Base-by-base conservation (phyloP, 2,329 filamentous ascomycete genomes). In the Aspergillus sclerotialis region DNA sequence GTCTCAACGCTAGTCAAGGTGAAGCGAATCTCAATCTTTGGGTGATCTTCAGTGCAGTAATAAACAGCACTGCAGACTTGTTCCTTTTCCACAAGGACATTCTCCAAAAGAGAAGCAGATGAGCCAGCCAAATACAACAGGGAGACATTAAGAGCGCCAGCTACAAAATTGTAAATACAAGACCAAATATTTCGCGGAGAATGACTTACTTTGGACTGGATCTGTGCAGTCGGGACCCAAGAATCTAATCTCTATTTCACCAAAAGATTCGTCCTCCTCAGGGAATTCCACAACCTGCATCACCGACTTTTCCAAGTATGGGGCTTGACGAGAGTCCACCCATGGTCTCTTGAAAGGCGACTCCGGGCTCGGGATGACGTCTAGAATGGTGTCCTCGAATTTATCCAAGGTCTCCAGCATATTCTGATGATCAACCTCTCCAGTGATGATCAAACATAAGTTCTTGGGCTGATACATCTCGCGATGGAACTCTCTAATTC, bases 401-500 rank as follows among this genome's bases (percentile, higher is more conserved):
- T 80, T 70, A 50, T 94, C 86, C 21, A 98, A 66, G 30, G 93
- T 87, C 19, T 81, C 65, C 14, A 96, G 67, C 38, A 98, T 73
- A 50, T 93, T 74, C 0, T 76, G 66, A 54, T 95, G 85, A 53
- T 95, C 80, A 2, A 94, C 78, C 60, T 95, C 88, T 28, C 92
- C 92, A n/a, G 93, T 82, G 39, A 98, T 79, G 16, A 95, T 76
- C 17, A 98, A 67, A 44, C 89, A 93, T 39, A 98, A 69, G 53
- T 98, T 98, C 57, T 89, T 90, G 3, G 92, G 92, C 58, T 96
- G 90, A 55, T 98, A 98, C 90, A 98, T 96, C 44, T 89, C 84
- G 42, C 80, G 80, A 60, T 98, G 92, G 52, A 96, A 98, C 38
- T 82, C 78, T n/a, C 92, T 81, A 46, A 98, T 98, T 25, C 88